Evolutionary conservation across 1,284 basidiomycete genomes (phyloP), one percentile per base, ranked within the genome.

Genomic region (Phaffia rhodozyma): DNA sequence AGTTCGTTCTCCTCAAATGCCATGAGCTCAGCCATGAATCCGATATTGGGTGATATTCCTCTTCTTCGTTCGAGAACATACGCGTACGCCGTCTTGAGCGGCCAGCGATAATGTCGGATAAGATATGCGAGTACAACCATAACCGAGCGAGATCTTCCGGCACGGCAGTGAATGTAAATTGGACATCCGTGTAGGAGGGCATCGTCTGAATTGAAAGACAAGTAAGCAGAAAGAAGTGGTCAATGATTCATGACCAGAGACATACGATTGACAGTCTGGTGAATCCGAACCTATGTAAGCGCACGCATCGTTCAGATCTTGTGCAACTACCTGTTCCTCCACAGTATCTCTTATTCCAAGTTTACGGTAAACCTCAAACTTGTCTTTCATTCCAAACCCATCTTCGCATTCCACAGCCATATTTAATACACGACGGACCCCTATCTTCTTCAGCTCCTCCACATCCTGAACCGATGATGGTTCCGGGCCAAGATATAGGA

Each of bases 21-120:
- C 91, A 97, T 97, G 53, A 97, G 81, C 75, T 97, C 93, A 18
- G 89, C 91, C 43, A 97, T 90, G 75, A 97, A 97, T 6, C 93
- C 93, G 69, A 98, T 97, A 74, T 97, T 97, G 11, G 94, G 93
- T n/a, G 87, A 91, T 69, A 97, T 92, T 68, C 87, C 89, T 68
- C 87, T 87, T 55, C 94, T 83, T 11, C 91, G 83, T 70, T 93
- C 91, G 51, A 89, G 81, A 27, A 97, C 93, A 72, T 91, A 93
- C 1, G 85, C 79, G 73, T 97, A 97, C 0, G 93, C 89, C 59
- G 84, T 84, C 34, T 89, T 87, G 58, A 97, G 81, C 9, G 91
- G 87, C 93, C 93, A 97, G 70, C 91, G 89, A 71, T 96, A 91
- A 5, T 91, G 88, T 71, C 96, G 91, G 68, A 98, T 97, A 59